Base-by-base conservation (phyloP, 2,329 filamentous ascomycete species). In the Epichloe elymi region DNA sequence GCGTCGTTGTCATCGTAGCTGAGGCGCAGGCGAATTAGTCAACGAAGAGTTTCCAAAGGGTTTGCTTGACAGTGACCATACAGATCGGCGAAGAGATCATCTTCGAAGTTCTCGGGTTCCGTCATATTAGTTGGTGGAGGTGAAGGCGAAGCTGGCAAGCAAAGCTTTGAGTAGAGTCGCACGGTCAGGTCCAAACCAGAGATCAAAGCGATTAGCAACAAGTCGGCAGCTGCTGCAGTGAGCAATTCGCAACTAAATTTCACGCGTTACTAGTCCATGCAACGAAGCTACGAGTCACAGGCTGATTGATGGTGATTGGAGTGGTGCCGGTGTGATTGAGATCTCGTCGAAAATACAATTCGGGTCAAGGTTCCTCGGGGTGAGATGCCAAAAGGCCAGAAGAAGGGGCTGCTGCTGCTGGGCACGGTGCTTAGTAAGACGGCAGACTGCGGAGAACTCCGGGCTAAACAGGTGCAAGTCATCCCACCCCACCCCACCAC, bases 71-170 rank as follows among this genome's bases (percentile, higher is more conserved):
- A 15, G 8, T 26, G 7, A 19, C 3, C 88, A 71, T 74, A 95
- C 89, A 95, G 80, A 71, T 95, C 90, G 61, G 89, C 89, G 69
- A 95, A 95, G 70, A 95, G 86, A 76, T 95, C 89, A 63, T 95
- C 90, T 60, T 95, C 89, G 59, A 88, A 83, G 59, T 87, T 86
- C 63, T 90, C 86, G 49, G 78, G 74, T 62, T 93, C 88, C 46
- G 86, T 81, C 87, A 91, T 93, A 60, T 56, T 30, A 14, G 35
- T 15, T 26, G 33, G 12, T n/a, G n/a, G 15, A 20, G 37, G 14
- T 33, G 15, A 20, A 11, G n/a, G 46, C 26, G 26, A 33, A 17
- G 26, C 38, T 48, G n/a, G 38, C 30, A 36, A n/a, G 20, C 38
- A 35, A 23, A 23, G 38, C n/a, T 17, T 37, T 3, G 39, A 26